These are phyloP conservation scores for Fusarium cicatricum DNA, from an alignment of 2,329 filamentous ascomycete species.

Conservation along the genomic window DNA sequence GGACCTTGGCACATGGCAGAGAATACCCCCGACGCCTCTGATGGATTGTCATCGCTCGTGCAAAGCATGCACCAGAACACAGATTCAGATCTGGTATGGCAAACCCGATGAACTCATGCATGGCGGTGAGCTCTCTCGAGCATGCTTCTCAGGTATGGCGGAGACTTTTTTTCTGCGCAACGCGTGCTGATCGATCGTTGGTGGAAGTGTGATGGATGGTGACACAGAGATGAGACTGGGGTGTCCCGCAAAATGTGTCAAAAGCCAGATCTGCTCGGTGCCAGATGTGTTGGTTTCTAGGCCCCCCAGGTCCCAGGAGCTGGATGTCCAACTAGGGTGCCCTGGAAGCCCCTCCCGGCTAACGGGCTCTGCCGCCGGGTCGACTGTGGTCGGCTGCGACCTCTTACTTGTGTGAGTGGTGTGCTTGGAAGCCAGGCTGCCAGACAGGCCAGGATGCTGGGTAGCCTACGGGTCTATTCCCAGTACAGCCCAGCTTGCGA, in stretches of 20 bases:
- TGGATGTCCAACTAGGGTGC: constrained; percentile 32
- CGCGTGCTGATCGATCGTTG: constrained; percentile 32
- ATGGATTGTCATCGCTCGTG: constrained; percentile 16
- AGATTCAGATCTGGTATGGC: constrained; percentile 27
- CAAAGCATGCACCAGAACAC: constrained; percentile 11
- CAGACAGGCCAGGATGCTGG: constrained; percentile 29
- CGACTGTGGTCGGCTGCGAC: constrained; percentile 28
- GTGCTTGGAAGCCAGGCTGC: constrained; percentile 26
- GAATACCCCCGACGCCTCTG: constrained; percentile 26
- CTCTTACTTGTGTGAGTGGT: constrained; percentile 19
- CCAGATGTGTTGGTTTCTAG: constrained; percentile 37
- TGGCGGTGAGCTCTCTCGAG: constrained; percentile 28
- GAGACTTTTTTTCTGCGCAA: constrained; percentile 29
- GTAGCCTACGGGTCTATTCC: constrained; percentile 40
- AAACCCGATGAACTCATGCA: constrained; percentile 29
- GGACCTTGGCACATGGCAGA: constrained; percentile 32
- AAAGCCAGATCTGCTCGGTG: constrained; percentile 42
- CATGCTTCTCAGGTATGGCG: constrained; percentile 11
- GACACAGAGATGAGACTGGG: constrained; percentile 44
- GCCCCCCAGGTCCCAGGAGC: constrained; percentile 31
- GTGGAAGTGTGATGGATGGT: constrained; percentile 39
- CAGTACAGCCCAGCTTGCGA: constrained; percentile 49
- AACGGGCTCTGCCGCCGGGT: constrained; percentile 38
- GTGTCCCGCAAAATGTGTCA: constrained; percentile 46
- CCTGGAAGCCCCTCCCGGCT: constrained; percentile 38